These are phyloP conservation scores for Sclerotiophoma versabilis DNA, from an alignment of 2,329 filamentous ascomycete species.

Conservation along the genomic window DNA sequence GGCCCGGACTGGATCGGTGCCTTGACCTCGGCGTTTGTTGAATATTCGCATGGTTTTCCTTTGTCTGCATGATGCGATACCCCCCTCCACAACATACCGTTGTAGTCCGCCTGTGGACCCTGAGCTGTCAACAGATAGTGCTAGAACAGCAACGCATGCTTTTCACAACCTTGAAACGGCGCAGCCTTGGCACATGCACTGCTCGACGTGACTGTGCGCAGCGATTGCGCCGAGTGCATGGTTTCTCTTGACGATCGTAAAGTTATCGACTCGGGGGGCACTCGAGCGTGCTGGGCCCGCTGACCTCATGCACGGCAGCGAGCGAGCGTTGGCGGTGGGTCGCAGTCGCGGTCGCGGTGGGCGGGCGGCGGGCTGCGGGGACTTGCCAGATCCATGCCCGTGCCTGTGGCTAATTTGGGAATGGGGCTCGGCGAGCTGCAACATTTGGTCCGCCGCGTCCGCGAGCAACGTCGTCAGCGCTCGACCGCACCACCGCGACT, in stretches of 20 bases:
- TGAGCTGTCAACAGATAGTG: slow-evolving; percentile 12
- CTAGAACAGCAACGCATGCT: slow-evolving; percentile 14
- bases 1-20: slow-evolving; percentile 12
- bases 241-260: no score
- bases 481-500: slow-evolving; percentile 20
- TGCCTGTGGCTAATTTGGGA: slow-evolving; percentile 36
- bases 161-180: background rate
- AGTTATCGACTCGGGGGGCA: no score
- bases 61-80: slow-evolving; percentile 30
- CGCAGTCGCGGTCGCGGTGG: no score
- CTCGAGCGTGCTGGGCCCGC: background rate
- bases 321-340: slow-evolving; percentile 19
- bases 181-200: background rate
- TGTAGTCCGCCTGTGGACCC: slow-evolving; percentile 19
- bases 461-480: slow-evolving; percentile 20
- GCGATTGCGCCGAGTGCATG: background rate
- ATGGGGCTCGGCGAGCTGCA: slow-evolving; percentile 25
- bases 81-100: slow-evolving; percentile 27
- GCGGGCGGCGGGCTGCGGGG: slow-evolving; percentile 21
- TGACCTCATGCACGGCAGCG: background rate
- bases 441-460: slow-evolving; percentile 23
- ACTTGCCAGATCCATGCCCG: slow-evolving; percentile 24
- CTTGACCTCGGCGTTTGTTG: slow-evolving; percentile 27
- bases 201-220: background rate
- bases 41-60: slow-evolving; percentile 7